Evolutionary conservation across 2,329 filamentous ascomycete species (phyloP).

Genomic region (Lithohypha guttulata): DNA sequence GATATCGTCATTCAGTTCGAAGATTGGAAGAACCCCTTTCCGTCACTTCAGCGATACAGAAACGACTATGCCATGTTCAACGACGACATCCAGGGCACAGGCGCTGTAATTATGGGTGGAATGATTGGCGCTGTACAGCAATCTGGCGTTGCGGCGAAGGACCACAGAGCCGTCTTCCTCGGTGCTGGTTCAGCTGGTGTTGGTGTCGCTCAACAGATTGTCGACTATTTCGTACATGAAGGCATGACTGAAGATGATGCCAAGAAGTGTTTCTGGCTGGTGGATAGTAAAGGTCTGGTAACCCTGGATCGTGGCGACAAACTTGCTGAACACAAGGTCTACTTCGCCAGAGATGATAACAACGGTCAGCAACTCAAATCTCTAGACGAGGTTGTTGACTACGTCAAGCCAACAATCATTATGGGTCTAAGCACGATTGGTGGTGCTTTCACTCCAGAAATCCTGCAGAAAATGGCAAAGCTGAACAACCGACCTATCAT

Average conservation of each 20-base stretch:
- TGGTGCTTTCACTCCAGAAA: slow-evolving; percentile 82
- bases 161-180: slow-evolving; percentile 92
- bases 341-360: slow-evolving; percentile 57
- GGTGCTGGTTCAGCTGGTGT: slow-evolving; percentile 92
- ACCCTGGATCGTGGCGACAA: slow-evolving; percentile 87
- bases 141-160: slow-evolving; percentile 71
- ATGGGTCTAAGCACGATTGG: slow-evolving; percentile 91
- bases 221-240: slow-evolving; percentile 90
- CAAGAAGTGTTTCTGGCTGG: slow-evolving; percentile 87
- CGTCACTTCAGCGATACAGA: slow-evolving; percentile 81
- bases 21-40: slow-evolving; percentile 96
- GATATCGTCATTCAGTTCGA: slow-evolving; percentile 82
- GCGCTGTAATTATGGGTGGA: slow-evolving; percentile 83
- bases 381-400: slow-evolving; percentile 83
- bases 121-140: slow-evolving; percentile 68
- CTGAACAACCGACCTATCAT: slow-evolving; percentile 75
- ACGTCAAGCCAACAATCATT: slow-evolving; percentile 87
- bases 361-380: slow-evolving; percentile 58
- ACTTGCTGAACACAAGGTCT: slow-evolving; percentile 75
- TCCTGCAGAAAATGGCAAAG: slow-evolving; percentile 54
- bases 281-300: slow-evolving; percentile 93
- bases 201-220: slow-evolving; percentile 94
- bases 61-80: slow-evolving; percentile 92
- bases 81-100: slow-evolving; percentile 95
- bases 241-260: slow-evolving; percentile 82